Percentiles rank a stretch among this genome's conserved stretches.
These are phyloP conservation scores for Gossypium mustelinum DNA, from an alignment of 345 rosid genomes.

Conservation along the genomic window DNA sequence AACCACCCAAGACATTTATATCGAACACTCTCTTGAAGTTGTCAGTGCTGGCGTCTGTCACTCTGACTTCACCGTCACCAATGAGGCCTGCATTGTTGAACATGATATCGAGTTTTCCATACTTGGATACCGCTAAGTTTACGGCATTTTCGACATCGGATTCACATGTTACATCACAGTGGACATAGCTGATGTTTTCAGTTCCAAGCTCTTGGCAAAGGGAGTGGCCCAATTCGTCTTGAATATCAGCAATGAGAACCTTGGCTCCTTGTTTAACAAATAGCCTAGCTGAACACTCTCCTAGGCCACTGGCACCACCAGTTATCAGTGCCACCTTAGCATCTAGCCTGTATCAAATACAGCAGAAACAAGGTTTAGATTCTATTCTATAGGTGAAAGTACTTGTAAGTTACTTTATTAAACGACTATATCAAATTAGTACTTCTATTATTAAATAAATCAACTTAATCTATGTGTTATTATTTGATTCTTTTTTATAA, in stretches of 20 bases:
- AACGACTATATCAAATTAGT: too few relatives aligned
- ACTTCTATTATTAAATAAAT: too few relatives aligned
- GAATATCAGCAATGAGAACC: conserved; percentile 26
- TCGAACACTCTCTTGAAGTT: conserved; percentile 18
- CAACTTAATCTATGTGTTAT: too few relatives aligned
- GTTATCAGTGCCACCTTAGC: conserved; percentile 22
- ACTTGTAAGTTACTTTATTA: too few relatives aligned
- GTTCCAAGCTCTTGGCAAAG: conserved; percentile 16
- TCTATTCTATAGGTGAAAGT: too few relatives aligned
- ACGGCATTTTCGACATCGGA: conserved; percentile 22
- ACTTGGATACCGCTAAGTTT: conserved; percentile 9
- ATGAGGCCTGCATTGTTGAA: conserved; percentile 27
- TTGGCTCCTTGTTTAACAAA: conserved; percentile 27
- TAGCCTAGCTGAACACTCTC: conserved; percentile 14
- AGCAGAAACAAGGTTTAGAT: not conserved
- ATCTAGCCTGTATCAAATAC: conserved; percentile 12
- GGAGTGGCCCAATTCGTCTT: conserved; percentile 22
- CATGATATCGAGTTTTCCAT: conserved; percentile 37
- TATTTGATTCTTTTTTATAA: too few relatives aligned
- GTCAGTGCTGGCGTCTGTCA: not conserved
- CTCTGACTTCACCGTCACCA: not conserved
- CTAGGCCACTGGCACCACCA: conserved; percentile 22
- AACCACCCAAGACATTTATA: conserved; percentile 18
- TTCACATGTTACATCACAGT: conserved; percentile 25
- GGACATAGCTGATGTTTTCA: conserved; percentile 19